Evolutionary conservation across 2,329 filamentous ascomycete genomes (phyloP).

Genomic region (Pseudogymnoascus sp.): DNA sequence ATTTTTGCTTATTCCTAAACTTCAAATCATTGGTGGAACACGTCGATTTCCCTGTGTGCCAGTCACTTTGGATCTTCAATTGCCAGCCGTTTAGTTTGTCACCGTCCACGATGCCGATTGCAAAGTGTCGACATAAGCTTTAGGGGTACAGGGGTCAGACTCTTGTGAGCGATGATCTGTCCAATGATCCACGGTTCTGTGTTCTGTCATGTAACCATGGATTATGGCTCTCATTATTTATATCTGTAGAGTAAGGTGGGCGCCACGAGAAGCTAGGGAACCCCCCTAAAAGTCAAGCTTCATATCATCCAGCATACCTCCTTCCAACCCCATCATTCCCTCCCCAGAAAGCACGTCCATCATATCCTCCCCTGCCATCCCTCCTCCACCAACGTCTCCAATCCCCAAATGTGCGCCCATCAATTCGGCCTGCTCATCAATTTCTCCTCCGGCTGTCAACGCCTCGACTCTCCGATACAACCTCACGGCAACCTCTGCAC

Average conservation of each 20-base stretch:
- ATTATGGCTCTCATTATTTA: neutral
- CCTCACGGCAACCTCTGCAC: slow-evolving; percentile 25
- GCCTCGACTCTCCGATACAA: slow-evolving; percentile 28
- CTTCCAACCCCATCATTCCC: slow-evolving; percentile 13
- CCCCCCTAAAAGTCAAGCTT: slow-evolving; percentile 12
- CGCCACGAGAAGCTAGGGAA: neutral
- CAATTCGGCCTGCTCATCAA: slow-evolving; percentile 14
- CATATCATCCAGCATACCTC: slow-evolving; percentile 14
- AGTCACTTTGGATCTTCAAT: neutral
- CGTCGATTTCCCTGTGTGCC: neutral
- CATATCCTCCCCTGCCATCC: slow-evolving; percentile 10
- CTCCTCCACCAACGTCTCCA: neutral
- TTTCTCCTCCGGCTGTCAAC: slow-evolving; percentile 13
- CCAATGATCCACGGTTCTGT: neutral
- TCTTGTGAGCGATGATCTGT: neutral
- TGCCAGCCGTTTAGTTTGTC: neutral
- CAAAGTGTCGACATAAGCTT: neutral
- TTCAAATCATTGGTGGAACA: neutral
- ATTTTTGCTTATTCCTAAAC: neutral
- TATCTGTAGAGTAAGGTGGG: neutral
- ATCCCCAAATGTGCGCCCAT: neutral
- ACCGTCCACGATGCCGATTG: neutral
- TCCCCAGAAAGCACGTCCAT: slow-evolving; percentile 12
- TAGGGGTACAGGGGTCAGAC: neutral
- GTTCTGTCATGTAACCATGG: no score